phyloP scores from a whole-genome alignment of 805 yeast genomes.

The Candida fluviatilis region DNA sequence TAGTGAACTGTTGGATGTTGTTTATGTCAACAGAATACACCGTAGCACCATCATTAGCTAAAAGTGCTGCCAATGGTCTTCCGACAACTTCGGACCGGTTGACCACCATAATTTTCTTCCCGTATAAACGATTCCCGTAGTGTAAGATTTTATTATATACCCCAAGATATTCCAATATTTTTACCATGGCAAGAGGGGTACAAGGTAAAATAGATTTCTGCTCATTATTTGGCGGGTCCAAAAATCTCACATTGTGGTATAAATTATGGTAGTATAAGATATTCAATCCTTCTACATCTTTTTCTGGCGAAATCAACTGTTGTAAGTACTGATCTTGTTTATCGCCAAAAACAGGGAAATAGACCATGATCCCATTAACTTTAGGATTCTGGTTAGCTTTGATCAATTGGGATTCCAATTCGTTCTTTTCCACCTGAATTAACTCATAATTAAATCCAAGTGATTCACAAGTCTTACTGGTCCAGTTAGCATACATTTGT shows the following conservation, averaged over 20 bases:
- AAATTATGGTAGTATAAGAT: slow-evolving; percentile 88
- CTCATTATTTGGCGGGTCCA: slow-evolving; percentile 65
- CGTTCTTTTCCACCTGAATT: slow-evolving; percentile 70
- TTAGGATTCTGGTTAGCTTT: slow-evolving; percentile 72
- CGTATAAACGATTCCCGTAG: slow-evolving; percentile 89
- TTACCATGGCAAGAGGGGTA: slow-evolving; percentile 93
- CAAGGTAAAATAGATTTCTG: slow-evolving; percentile 89
- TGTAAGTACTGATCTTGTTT: slow-evolving; percentile 94
- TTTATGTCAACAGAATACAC: slow-evolving; percentile 89
- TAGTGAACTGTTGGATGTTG: slow-evolving; percentile 84
- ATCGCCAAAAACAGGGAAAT: slow-evolving; percentile 95
- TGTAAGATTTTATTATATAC: slow-evolving; percentile 78
- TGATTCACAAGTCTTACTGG: slow-evolving; percentile 82
- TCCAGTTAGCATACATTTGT: slow-evolving; percentile 92
- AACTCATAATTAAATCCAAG: slow-evolving; percentile 85
- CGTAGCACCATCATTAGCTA: slow-evolving; percentile 96
- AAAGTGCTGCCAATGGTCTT: slow-evolving; percentile 89
- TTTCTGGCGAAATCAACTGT: slow-evolving; percentile 85
- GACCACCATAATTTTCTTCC: slow-evolving; percentile 85
- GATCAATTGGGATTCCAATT: slow-evolving; percentile 76
- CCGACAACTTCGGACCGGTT: slow-evolving; percentile 97
- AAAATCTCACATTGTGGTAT: slow-evolving; percentile 86
- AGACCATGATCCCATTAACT: slow-evolving; percentile 92
- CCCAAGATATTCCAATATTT: slow-evolving; percentile 84
- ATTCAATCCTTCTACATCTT: slow-evolving; percentile 95